Percentiles rank a stretch among this genome's conserved stretches.
phyloP scores from a whole-genome alignment of 2,329 filamentous ascomycete species.

The Biscogniauxia mediterranea region DNA sequence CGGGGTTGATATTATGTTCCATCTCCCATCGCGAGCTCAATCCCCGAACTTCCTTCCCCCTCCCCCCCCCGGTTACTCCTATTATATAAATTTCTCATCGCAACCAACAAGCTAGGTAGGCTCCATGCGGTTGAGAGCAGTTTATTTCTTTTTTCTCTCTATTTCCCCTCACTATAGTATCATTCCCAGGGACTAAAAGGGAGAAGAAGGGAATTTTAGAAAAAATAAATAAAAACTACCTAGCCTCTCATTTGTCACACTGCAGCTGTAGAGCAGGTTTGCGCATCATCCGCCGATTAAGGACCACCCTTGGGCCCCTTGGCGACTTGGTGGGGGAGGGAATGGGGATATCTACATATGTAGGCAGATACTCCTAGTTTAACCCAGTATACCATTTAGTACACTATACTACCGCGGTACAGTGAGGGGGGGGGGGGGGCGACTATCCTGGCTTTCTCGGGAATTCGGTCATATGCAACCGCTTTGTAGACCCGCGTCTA shows the following conservation, averaged over 20 bases:
- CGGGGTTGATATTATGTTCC: neutral
- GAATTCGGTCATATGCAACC: conserved; percentile 8
- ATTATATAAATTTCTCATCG: neutral
- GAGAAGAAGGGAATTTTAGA: no score
- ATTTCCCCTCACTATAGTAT: no score
- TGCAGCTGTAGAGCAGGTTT: conserved; percentile 1
- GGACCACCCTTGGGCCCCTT: conserved; percentile 3
- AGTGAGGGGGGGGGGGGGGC: neutral
- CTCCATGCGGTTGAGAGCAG: no score
- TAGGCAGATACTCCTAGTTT: conserved; percentile 4
- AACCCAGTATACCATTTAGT: neutral
- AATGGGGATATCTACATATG: neutral
- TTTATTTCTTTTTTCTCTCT: neutral
- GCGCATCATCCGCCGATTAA: conserved; percentile 23
- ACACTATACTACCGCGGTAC: conserved; percentile 1
- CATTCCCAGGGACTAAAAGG: no score
- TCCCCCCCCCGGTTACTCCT: neutral
- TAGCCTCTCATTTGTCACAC: conserved; percentile 2
- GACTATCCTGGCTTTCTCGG: neutral
- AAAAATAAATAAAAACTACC: no score
- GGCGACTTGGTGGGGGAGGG: conserved; percentile 3
- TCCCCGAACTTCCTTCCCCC: no score
- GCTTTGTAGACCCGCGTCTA: conserved; percentile 7
- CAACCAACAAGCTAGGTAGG: neutral
- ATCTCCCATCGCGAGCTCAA: neutral